Evolutionary conservation across 2,329 filamentous ascomycete genomes (phyloP), one percentile per base, ranked within the genome.

Genomic region (Pseudogymnoascus sp.): DNA sequence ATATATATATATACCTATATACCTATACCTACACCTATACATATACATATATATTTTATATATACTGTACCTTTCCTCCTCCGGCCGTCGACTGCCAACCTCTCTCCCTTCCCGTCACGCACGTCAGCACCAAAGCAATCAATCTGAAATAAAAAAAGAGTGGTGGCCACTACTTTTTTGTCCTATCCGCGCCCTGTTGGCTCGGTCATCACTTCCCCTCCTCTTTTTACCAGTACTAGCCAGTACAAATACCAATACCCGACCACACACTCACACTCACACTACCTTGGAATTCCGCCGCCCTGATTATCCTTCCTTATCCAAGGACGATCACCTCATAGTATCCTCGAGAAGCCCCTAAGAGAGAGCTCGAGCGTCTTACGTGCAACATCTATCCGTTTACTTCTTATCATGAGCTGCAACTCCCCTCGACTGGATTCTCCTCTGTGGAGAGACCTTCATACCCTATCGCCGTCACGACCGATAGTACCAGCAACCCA

Each of bases 401-500:
- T 53, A 53, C 53, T 59, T 19, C 38, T 60, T 73, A 73, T 73
- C 71, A 73, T 74, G 71, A 73, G 69, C 71, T 68, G 69, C 71
- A 68, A 71, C 70, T 70, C 69, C 68, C 68, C 69, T 67, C 68
- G 67, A 66, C 67, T 71, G 65, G 65, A 64, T 69, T 72, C 72
- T 74, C 72, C 72, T 67, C 63, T 67, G 60, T 68, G 72, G 72
- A 73, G 72, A 73, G 68, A 71, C 65, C 65, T 70, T 69, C 64
- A 62, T 44, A 60, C 60, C 11, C 33, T 36, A 61, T 61, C 62
- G 42, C 61, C 42, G 63, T 44, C 47, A 59, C 60, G 38, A 60
- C 11, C n/a, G 47, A 64, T 50, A 60, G 11, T 8, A 36, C 47
- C n/a, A 64, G 64, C 17, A 19, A 65, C 31, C 63, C 21, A 35